A percentile compares a stretch with the other conserved stretches of the same genome.
phyloP scores from a whole-genome alignment of 2,329 filamentous ascomycete genomes.

The Hymenoscyphus repandus region DNA sequence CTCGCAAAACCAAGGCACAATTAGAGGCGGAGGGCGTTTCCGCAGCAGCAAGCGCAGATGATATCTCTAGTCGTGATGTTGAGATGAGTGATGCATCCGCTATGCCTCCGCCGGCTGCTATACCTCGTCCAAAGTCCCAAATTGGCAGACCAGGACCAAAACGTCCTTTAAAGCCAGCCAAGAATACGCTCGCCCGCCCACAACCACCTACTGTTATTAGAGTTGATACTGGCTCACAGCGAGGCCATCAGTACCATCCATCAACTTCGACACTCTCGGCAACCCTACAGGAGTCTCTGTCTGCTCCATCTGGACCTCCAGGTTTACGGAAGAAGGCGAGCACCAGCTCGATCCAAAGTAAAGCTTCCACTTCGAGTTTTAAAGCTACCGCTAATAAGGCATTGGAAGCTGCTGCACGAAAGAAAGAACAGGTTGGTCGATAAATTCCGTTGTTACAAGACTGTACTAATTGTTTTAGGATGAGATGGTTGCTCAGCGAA shows the following conservation, averaged over 20 bases:
- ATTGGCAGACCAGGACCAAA: constrained; percentile 46
- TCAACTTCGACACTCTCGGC: constrained; percentile 54
- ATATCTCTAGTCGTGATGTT: constrained; percentile 37
- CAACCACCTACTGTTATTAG: constrained; percentile 68
- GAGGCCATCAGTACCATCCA: constrained; percentile 56
- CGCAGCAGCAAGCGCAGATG: constrained; percentile 30
- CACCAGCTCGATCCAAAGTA: constrained; percentile 33
- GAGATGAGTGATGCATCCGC: constrained; percentile 54
- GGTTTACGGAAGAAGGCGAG: constrained; percentile 59
- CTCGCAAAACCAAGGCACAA: constrained; percentile 42
- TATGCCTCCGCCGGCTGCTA: constrained; percentile 58
- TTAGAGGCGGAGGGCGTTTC: constrained; percentile 30
- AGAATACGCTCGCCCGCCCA: constrained; percentile 51
- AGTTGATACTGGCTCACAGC: constrained; percentile 63
- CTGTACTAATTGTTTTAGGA: constrained; percentile 41
- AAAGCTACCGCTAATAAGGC: constrained; percentile 67
- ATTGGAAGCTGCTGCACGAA: constrained; percentile 69
- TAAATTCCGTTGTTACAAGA: too few relatives aligned
- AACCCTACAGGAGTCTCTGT: constrained; percentile 51
- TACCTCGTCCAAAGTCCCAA: constrained; percentile 46
- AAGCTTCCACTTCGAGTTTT: constrained; percentile 47
- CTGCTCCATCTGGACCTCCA: constrained; percentile 34
- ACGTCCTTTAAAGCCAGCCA: constrained; percentile 57
- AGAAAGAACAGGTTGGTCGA: constrained; percentile 63
- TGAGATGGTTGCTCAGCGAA: constrained; percentile 72